Conservation (phyloP, 257 asterid genomes). For the Cruciata laevipes region DNA sequence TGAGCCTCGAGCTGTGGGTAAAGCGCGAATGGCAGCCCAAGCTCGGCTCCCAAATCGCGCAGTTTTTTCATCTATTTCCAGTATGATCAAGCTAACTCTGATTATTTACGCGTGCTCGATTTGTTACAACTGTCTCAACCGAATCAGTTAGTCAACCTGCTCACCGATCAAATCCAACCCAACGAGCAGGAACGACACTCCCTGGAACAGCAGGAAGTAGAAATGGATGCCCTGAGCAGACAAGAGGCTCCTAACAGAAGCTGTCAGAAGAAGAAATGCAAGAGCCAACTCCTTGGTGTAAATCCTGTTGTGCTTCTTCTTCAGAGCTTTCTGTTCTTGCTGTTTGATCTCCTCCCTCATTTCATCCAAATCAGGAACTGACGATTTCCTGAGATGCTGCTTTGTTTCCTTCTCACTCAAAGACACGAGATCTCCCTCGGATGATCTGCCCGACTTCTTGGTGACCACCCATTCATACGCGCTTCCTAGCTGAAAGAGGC, state of each 20-base stretch:
- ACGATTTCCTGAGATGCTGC: conserved; percentile 53
- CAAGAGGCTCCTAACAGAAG: conserved; percentile 64
- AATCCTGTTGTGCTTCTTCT: conserved; percentile 73
- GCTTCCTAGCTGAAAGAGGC: conserved; percentile 84
- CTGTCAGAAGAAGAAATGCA: conserved; percentile 76
- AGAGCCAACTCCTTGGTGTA: conserved; percentile 70
- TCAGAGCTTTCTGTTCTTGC: conserved; percentile 27
- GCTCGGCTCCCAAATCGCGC: not conserved
- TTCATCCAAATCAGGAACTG: conserved; percentile 65
- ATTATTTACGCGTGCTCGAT: conserved; percentile 5
- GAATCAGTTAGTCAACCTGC: conserved; percentile 39
- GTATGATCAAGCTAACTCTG: conserved; percentile 8
- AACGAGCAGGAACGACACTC: conserved; percentile 78
- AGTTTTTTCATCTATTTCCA: not conserved
- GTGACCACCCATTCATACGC: conserved; percentile 96
- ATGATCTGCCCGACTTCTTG: conserved; percentile 81
- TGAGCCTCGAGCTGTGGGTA: not conserved
- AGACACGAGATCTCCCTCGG: conserved; percentile 61
- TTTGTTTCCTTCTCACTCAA: conserved; percentile 41
- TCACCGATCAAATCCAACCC: conserved; percentile 92
- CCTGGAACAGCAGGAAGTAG: conserved; percentile 87
- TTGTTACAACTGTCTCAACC: not conserved
- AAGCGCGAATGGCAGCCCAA: not conserved
- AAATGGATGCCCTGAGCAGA: conserved; percentile 97
- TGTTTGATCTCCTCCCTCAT: conserved; percentile 42